phyloP scores from a whole-genome alignment of 1,284 basidiomycete genomes.

The Termitomyces sp. region DNA sequence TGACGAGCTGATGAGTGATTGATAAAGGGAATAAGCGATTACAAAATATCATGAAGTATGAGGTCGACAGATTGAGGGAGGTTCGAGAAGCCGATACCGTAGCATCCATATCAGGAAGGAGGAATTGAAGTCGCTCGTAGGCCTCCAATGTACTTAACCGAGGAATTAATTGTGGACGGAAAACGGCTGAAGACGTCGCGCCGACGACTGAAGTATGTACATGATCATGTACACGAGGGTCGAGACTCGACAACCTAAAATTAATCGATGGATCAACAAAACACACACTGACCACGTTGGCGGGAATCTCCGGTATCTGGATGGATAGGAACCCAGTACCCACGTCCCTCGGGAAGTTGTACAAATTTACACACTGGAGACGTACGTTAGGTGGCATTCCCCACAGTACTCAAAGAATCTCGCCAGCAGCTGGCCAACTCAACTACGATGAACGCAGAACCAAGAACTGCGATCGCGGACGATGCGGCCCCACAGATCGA shows the following conservation, averaged over 20 bases:
- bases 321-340: background rate
- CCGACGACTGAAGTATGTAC: too few relatives aligned
- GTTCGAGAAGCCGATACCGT: too few relatives aligned
- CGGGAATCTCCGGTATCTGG: background rate
- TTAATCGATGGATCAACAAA: background rate
- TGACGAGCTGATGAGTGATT: too few relatives aligned
- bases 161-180: too few relatives aligned
- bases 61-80: too few relatives aligned
- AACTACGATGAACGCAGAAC: background rate
- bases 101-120: too few relatives aligned
- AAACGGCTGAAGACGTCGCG: too few relatives aligned
- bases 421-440: background rate
- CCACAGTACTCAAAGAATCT: background rate
- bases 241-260: background rate
- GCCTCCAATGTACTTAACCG: too few relatives aligned
- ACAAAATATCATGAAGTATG: too few relatives aligned
- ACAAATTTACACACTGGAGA: background rate
- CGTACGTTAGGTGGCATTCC: background rate
- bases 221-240: too few relatives aligned
- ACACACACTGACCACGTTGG: background rate
- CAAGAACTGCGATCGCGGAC: background rate
- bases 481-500: constrained; percentile 4
- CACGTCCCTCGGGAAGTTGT: background rate
- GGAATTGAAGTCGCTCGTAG: too few relatives aligned
- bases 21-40: too few relatives aligned